Percentiles rank a stretch among this genome's conserved stretches.
phyloP scores from a whole-genome alignment of 1,284 basidiomycete species.

The Puccinia triticina region DNA sequence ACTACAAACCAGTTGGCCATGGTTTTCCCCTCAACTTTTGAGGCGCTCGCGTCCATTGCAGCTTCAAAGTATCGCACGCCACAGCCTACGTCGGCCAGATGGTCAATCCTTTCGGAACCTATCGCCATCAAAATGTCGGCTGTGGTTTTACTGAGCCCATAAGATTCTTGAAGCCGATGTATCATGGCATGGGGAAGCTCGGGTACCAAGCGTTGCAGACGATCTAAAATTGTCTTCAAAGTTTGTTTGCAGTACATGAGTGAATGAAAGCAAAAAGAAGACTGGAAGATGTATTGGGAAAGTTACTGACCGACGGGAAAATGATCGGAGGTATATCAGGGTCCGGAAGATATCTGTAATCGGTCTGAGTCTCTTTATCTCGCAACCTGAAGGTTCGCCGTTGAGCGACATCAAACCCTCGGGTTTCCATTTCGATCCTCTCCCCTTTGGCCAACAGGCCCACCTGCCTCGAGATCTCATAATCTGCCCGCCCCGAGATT shows the following conservation, averaged over 20 bases:
- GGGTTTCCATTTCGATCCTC: slow-evolving; percentile 77
- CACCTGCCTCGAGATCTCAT: slow-evolving; percentile 75
- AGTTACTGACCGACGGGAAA: slow-evolving; percentile 60
- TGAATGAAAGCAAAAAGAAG: background rate
- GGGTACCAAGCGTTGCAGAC: slow-evolving; percentile 69
- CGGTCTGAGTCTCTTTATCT: slow-evolving; percentile 88
- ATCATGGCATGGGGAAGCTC: slow-evolving; percentile 75
- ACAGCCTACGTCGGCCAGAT: slow-evolving; percentile 64
- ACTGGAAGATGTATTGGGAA: slow-evolving; percentile 5
- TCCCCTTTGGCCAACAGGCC: slow-evolving; percentile 65
- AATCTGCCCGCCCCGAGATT: slow-evolving; percentile 61
- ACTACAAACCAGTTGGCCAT: slow-evolving; percentile 43
- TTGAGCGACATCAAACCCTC: slow-evolving; percentile 81
- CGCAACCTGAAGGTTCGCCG: slow-evolving; percentile 80
- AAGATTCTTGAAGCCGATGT: slow-evolving; percentile 66
- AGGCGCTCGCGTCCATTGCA: slow-evolving; percentile 1
- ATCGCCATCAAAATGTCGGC: slow-evolving; percentile 70
- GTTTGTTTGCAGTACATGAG: background rate
- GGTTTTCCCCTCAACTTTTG: slow-evolving; percentile 15
- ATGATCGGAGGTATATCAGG: slow-evolving; percentile 81
- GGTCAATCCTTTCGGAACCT: slow-evolving; percentile 69
- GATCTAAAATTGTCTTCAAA: slow-evolving; percentile 64
- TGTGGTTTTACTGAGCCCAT: slow-evolving; percentile 70
- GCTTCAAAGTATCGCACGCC: slow-evolving; percentile 48
- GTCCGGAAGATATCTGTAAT: slow-evolving; percentile 99